phyloP scores from a whole-genome alignment of 305 asterid species.

The Solanum hybrid region DNA sequence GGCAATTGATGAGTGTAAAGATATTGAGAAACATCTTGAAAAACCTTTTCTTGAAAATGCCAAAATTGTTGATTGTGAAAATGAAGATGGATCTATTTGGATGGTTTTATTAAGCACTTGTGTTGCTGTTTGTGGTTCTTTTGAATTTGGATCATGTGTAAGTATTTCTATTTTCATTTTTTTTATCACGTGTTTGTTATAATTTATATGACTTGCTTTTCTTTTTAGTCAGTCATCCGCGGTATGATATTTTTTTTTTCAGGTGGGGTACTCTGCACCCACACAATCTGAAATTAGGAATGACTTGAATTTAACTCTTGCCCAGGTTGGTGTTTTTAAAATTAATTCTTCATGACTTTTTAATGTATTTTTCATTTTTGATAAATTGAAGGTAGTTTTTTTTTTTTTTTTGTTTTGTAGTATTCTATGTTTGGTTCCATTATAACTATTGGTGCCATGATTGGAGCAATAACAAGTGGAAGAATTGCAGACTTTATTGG shows the following conservation, averaged over 20 bases:
- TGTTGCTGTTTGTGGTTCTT: conserved; percentile 78
- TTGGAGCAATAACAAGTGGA: conserved; percentile 88
- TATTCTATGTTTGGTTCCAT: conserved; percentile 87
- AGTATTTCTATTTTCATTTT: conserved; percentile 9
- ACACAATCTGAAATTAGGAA: conserved; percentile 60
- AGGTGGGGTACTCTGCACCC: conserved; percentile 88
- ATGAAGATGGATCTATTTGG: conserved; percentile 36
- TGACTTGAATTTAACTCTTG: conserved; percentile 49
- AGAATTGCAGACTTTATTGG: conserved; percentile 66
- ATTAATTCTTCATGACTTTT: neutral
- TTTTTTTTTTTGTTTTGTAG: conserved; percentile 40
- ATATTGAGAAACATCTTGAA: conserved; percentile 44
- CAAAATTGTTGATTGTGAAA: conserved; percentile 22
- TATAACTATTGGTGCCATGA: conserved; percentile 87
- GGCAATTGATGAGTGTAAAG: conserved; percentile 32
- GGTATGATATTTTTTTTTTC: conserved; percentile 12
- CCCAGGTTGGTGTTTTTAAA: conserved; percentile 36
- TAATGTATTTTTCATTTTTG: neutral
- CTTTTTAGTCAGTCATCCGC: neutral
- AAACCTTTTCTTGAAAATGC: conserved; percentile 38
- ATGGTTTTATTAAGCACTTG: conserved; percentile 62
- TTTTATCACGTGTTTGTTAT: conserved; percentile 3
- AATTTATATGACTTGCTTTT: neutral
- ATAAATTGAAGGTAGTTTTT: neutral
- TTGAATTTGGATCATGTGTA: conserved; percentile 81